These are phyloP conservation scores for Cryptococcus sp. DNA, from an alignment of 1,284 basidiomycete species.

Conservation along the genomic window DNA sequence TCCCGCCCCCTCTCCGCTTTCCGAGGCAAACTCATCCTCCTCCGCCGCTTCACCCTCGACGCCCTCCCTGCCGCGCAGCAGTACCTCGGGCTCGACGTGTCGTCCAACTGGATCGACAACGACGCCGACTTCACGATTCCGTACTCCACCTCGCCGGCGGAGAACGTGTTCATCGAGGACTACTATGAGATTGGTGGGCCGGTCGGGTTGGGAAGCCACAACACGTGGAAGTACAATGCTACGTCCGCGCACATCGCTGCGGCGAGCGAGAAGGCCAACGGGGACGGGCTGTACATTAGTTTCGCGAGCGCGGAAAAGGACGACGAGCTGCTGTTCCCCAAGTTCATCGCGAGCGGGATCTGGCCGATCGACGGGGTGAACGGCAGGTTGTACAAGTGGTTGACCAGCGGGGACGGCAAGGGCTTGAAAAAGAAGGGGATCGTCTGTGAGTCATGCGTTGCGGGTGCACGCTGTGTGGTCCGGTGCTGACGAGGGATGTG, in stretches of 20 bases:
- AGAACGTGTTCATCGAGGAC: constrained; percentile 10
- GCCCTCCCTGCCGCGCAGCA: not conserved
- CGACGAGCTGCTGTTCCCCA: constrained; percentile 3
- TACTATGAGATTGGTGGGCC: constrained; percentile 6
- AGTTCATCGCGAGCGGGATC: constrained; percentile 9
- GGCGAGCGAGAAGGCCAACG: not conserved
- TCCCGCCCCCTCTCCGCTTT: constrained; percentile 3
- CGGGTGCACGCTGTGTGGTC: not conserved
- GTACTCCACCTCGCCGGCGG: not conserved
- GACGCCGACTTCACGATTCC: constrained; percentile 5
- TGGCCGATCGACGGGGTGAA: constrained; percentile 9
- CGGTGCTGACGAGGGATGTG: not conserved
- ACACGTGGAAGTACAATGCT: constrained; percentile 6
- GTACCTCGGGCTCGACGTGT: constrained; percentile 5
- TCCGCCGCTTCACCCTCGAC: constrained; percentile 9
- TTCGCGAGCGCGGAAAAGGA: constrained; percentile 9
- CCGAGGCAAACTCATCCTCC: constrained; percentile 12
- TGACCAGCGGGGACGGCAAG: constrained; percentile 9
- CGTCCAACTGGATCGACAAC: constrained; percentile 9
- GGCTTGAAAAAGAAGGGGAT: constrained; percentile 14
- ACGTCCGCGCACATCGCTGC: constrained; percentile 1
- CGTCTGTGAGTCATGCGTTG: constrained; percentile 7
- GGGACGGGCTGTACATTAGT: constrained; percentile 8
- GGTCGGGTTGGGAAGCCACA: constrained; percentile 4
- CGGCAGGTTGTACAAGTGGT: constrained; percentile 7